Base-by-base conservation (phyloP, 2,329 filamentous ascomycete genomes). In the Aspergillus clavatus region DNA sequence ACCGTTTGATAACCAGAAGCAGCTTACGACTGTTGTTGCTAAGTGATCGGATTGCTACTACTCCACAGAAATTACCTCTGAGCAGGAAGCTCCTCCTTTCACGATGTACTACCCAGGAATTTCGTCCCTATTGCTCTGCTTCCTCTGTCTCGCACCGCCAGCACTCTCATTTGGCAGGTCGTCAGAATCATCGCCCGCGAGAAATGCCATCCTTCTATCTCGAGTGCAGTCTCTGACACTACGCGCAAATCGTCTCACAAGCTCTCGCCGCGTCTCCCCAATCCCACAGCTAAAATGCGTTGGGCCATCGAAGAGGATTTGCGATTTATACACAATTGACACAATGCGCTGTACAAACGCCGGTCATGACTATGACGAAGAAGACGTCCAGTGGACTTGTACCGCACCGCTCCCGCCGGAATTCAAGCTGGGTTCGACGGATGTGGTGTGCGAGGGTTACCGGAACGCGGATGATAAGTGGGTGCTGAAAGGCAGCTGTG, bases 361-460 rank as follows among this genome's bases (percentile, higher is more conserved):
- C 49, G 93, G 91, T 49, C 74, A 80, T 23, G 85, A 85, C 49
- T 96, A 96, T 72, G 81, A 82, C 51, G 65, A 73, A 35, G 83
- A 93, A 68, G 86, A 95, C 63, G 78, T 96, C 28, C 84, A 95
- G 70, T 98, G 91, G 91, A 87, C 87, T 22, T 98, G 91, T 70
- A 81, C 81, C n/a, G 79, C 81, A 4, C 72, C 73, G 2, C 65
- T 84, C 1, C 81, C 81, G 0, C 65, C 73, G 8, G 81, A 84
- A 53, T 82, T 84, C 68, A 84, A 84, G 67, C 80, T 97, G 22
- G 90, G 88, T 46, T 78, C 80, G 50, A 96, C 91, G 8, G 90
- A 97, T 51, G 91, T 97, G 44, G 75, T 89, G 8, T 98, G 93
- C 67, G 91, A 98, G 63, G 91, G 93, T 8, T 97, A 95, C 70